A percentile compares a stretch with the other conserved stretches of the same genome.
These are phyloP conservation scores for Sphagnurus paluster DNA, from an alignment of 1,284 basidiomycete genomes.

Conservation along the genomic window DNA sequence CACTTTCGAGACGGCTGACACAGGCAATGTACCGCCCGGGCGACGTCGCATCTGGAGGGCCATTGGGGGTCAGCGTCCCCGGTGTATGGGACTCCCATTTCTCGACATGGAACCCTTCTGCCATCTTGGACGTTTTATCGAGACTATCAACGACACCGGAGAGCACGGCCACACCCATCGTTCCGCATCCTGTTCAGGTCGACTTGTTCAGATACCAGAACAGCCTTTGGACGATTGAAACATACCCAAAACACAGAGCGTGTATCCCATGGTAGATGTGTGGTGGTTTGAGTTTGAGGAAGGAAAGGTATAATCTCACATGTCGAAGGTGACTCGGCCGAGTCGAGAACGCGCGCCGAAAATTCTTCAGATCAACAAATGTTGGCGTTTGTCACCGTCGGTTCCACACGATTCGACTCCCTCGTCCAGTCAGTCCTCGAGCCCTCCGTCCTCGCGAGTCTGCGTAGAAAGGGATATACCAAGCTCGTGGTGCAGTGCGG, in stretches of 20 bases:
- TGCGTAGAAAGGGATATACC: slow-evolving; percentile 57
- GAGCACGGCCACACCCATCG: slow-evolving; percentile 96
- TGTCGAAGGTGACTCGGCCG: slow-evolving; percentile 16
- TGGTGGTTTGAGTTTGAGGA: slow-evolving; percentile 7
- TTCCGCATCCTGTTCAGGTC: slow-evolving; percentile 81
- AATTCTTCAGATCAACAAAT: slow-evolving; percentile 26
- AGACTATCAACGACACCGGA: slow-evolving; percentile 86
- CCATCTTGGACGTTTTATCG: slow-evolving; percentile 43
- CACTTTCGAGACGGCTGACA: slow-evolving; percentile 81
- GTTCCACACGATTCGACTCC: slow-evolving; percentile 84
- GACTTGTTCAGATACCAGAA: too few relatives aligned
- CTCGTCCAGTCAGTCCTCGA: slow-evolving; percentile 70
- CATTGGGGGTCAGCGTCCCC: slow-evolving; percentile 78
- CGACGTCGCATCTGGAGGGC: slow-evolving; percentile 60
- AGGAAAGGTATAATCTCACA: slow-evolving; percentile 10
- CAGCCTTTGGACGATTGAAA: slow-evolving; percentile 3
- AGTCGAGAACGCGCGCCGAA: slow-evolving; percentile 12
- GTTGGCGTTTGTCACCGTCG: slow-evolving; percentile 83
- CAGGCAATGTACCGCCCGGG: slow-evolving; percentile 90
- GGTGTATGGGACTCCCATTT: slow-evolving; percentile 86
- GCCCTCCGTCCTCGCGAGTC: slow-evolving; percentile 50
- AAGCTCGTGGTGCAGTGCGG: slow-evolving; percentile 78
- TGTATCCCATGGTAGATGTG: slow-evolving; percentile 51
- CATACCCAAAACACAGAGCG: slow-evolving; percentile 59
- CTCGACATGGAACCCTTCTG: slow-evolving; percentile 21